Evolutionary conservation across 495 filamentous ascomycete species (phyloP).

Genomic region (Penicillium atrosanguineum): DNA sequence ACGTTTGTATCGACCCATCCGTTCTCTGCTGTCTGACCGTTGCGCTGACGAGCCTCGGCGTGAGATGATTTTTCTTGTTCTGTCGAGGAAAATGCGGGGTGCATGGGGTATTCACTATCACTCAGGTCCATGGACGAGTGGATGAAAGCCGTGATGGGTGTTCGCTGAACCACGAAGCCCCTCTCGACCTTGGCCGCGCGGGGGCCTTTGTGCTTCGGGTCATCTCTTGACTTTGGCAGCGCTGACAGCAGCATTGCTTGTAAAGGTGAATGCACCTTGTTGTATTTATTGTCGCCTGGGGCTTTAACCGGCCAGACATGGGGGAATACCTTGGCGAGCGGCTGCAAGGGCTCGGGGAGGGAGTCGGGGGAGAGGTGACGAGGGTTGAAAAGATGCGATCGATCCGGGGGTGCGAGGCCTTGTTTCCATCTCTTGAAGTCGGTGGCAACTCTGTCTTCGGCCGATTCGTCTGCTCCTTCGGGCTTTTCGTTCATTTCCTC

Average conservation of each 20-base stretch:
- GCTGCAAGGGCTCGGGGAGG: conserved; percentile 62
- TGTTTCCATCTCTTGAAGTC: conserved; percentile 46
- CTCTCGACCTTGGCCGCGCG: conserved; percentile 56
- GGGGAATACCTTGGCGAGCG: conserved; percentile 77
- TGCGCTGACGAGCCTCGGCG: conserved; percentile 41
- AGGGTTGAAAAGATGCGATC: conserved; percentile 66
- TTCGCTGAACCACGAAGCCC: conserved; percentile 64
- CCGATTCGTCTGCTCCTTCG: conserved; percentile 13
- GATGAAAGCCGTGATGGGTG: conserved; percentile 74
- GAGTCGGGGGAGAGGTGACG: conserved; percentile 55
- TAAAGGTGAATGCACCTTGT: conserved; percentile 79
- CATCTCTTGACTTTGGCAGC: conserved; percentile 59
- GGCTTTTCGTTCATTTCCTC: conserved; percentile 11
- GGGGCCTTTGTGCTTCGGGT: conserved; percentile 48
- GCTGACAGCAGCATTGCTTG: conserved; percentile 72
- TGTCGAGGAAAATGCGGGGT: conserved; percentile 62
- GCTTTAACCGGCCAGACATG: conserved; percentile 87
- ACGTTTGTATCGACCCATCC: conserved; percentile 85
- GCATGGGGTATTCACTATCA: conserved; percentile 76
- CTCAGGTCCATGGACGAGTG: conserved; percentile 67
- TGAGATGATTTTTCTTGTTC: conserved; percentile 43
- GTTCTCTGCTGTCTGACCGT: conserved; percentile 48
- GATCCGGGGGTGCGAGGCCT: conserved; percentile 39
- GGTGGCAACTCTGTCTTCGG: conserved; percentile 24
- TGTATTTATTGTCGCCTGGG: conserved; percentile 76